Conservation (phyloP, 2,329 filamentous ascomycete genomes). For the Stenocarpella maydis region DNA sequence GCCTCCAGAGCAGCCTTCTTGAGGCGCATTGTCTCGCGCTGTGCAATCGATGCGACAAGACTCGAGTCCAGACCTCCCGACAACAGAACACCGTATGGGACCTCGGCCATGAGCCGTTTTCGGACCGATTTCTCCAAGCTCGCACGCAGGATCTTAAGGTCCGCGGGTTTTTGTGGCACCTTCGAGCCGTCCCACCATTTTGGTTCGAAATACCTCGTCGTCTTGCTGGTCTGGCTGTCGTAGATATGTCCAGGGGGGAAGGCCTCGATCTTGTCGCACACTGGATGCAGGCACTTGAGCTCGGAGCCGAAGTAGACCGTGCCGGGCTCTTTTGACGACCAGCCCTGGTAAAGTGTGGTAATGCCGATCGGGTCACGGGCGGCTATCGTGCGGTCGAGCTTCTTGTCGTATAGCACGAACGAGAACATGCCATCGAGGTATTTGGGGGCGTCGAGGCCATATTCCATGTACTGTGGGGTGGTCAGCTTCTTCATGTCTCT, state of each 20-base stretch:
- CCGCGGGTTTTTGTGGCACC: slow-evolving; percentile 80
- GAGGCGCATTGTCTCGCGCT: slow-evolving; percentile 85
- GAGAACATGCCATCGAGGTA: slow-evolving; percentile 99
- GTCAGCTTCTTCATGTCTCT: slow-evolving; percentile 4
- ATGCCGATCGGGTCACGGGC: slow-evolving; percentile 97
- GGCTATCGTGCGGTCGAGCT: slow-evolving; percentile 88
- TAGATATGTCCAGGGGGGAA: slow-evolving; percentile 97
- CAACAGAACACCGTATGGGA: slow-evolving; percentile 94
- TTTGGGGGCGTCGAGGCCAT: slow-evolving; percentile 91
- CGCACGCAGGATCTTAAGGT: slow-evolving; percentile 82
- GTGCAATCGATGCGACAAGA: slow-evolving; percentile 92
- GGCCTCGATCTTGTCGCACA: slow-evolving; percentile 93
- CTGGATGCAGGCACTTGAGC: slow-evolving; percentile 89
- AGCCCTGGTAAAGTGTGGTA: slow-evolving; percentile 96
- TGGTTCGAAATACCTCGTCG: slow-evolving; percentile 89
- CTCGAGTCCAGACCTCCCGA: slow-evolving; percentile 97
- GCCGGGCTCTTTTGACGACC: slow-evolving; percentile 81
- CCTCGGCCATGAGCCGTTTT: slow-evolving; percentile 98
- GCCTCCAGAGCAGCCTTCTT: slow-evolving; percentile 69
- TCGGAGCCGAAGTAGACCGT: slow-evolving; percentile 97
- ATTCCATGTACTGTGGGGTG: slow-evolving; percentile 78
- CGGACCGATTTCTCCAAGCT: slow-evolving; percentile 90
- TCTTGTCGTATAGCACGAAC: slow-evolving; percentile 97
- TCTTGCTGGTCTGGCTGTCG: slow-evolving; percentile 88
- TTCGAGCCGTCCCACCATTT: slow-evolving; percentile 88